These are phyloP conservation scores for Botrytis medusae DNA, from an alignment of 2,329 filamentous ascomycete species.

Conservation along the genomic window DNA sequence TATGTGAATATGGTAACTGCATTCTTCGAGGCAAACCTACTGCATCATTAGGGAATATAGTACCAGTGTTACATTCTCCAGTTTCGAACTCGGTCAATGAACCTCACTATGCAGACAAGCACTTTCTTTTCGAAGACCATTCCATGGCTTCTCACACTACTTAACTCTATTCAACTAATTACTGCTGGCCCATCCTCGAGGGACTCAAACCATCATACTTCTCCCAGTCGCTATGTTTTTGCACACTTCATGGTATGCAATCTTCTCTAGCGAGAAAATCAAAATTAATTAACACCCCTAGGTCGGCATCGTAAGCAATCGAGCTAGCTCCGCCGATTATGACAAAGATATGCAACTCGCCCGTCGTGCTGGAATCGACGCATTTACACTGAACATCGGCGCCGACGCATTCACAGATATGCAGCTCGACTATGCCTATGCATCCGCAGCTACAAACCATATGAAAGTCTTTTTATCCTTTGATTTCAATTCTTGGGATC, in stretches of 20 bases:
- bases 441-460: conserved; percentile 29
- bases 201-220: background rate
- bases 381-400: conserved; percentile 41
- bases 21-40: background rate
- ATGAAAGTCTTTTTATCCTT: conserved; percentile 42
- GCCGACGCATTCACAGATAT: conserved; percentile 35
- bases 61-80: background rate
- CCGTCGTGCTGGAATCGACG: conserved; percentile 39
- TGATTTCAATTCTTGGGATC: conserved; percentile 33
- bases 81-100: background rate
- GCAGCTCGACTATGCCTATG: conserved; percentile 38
- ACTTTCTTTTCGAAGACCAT: background rate
- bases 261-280: background rate
- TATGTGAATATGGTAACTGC: background rate
- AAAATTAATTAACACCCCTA: background rate
- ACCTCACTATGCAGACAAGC: conserved; percentile 1
- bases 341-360: conserved; percentile 30
- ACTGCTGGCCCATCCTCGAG: background rate
- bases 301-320: conserved; percentile 29
- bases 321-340: conserved; percentile 26
- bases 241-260: conserved; percentile 29
- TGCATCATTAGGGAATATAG: background rate
- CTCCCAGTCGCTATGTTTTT: conserved; percentile 25
- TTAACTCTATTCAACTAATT: background rate
- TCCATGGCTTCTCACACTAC: conserved; percentile 1